phyloP scores from a whole-genome alignment of 805 yeast genomes.

The Lipomyces spencermartinsiae region DNA sequence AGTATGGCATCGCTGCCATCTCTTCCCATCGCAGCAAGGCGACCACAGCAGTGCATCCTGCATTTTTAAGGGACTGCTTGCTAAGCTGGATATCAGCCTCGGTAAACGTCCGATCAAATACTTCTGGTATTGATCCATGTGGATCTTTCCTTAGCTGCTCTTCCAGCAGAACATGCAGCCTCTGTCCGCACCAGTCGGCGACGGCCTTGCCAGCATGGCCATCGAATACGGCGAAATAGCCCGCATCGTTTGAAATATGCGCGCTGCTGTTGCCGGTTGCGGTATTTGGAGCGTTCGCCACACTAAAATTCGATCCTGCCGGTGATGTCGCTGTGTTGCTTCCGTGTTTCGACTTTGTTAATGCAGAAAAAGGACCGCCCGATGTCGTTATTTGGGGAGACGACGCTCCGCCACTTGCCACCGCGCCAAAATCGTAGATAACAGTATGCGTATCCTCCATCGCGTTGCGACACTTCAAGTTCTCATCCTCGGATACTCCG shows the following conservation, averaged over 20 bases:
- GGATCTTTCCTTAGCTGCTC: constrained; percentile 43
- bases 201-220: constrained; percentile 96
- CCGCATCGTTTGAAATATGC: constrained; percentile 65
- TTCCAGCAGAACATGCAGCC: constrained; percentile 68
- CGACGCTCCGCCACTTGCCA: background rate
- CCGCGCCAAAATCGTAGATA: constrained; percentile 88
- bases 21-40: constrained; percentile 87
- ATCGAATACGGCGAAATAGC: constrained; percentile 93
- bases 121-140: constrained; percentile 61
- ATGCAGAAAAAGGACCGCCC: background rate
- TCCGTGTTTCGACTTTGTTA: background rate
- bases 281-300: constrained; percentile 4
- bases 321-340: constrained; percentile 1
- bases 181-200: constrained; percentile 93
- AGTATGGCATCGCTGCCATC: constrained; percentile 8
- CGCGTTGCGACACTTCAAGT: constrained; percentile 76
- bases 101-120: constrained; percentile 70
- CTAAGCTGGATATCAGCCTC: constrained; percentile 76
- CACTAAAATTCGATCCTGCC: constrained; percentile 2
- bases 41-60: constrained; percentile 96
- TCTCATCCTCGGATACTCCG: constrained; percentile 91
- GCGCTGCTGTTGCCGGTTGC: constrained; percentile 18
- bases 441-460: constrained; percentile 98
- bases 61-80: constrained; percentile 66
- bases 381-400: background rate